These are phyloP conservation scores for Sporothrix brasiliensis DNA, from an alignment of 2,329 filamentous ascomycete species.

Conservation along the genomic window DNA sequence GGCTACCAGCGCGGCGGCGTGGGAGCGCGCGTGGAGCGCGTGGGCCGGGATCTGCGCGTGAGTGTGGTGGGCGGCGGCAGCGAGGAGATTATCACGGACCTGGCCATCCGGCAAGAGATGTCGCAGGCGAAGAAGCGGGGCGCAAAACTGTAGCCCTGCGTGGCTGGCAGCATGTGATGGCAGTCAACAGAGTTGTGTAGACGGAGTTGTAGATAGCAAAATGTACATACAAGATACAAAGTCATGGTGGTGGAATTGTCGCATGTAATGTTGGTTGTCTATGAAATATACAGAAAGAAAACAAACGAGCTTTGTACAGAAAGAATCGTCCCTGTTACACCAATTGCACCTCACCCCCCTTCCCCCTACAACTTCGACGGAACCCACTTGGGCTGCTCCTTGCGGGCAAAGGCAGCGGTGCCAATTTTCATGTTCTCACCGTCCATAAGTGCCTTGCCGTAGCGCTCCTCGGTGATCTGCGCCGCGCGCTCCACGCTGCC, in stretches of 20 bases:
- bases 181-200: background rate
- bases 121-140: constrained; percentile 35
- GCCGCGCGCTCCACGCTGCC: constrained; percentile 39
- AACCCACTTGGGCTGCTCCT: constrained; percentile 38
- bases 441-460: constrained; percentile 36
- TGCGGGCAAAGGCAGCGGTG: constrained; percentile 40
- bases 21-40: constrained; percentile 56
- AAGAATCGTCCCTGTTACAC: background rate
- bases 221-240: background rate
- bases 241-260: background rate
- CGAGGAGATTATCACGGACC: constrained; percentile 58
- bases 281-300: constrained; percentile 14
- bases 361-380: constrained; percentile 38
- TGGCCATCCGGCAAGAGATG: constrained; percentile 54
- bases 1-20: constrained; percentile 54
- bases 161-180: background rate
- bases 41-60: constrained; percentile 56
- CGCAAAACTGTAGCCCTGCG: constrained; percentile 33
- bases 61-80: constrained; percentile 59
- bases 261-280: background rate
- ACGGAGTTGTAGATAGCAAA: background rate
- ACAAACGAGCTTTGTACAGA: constrained; percentile 19
- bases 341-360: too few relatives aligned
- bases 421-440: constrained; percentile 40
- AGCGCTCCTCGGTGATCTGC: constrained; percentile 36